Base-by-base conservation (phyloP, 306 rosid species). In the Prunus davidiana region DNA sequence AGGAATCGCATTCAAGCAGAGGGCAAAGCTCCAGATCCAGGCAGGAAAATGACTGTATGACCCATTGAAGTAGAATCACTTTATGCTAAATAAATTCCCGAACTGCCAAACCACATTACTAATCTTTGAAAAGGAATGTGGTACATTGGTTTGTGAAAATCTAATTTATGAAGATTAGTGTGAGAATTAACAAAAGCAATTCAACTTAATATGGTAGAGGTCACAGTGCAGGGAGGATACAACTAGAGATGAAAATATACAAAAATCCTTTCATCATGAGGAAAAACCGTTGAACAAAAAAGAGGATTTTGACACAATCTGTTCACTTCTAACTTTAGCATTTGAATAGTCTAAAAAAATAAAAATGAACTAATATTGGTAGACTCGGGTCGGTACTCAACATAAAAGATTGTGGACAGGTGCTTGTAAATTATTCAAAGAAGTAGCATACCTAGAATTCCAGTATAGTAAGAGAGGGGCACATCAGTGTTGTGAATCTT, bases 381-480 rank as follows among this genome's bases (percentile, higher is more conserved):
- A 34, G 41, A 34, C 41, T 34, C 41, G 2, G 41, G 41, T 5
- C 3, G 3, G 64, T 58, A 58, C 8, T 12, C 64, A 58, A 58
- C 16, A 58, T 58, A 10, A 1, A 24, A 58, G 64, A 47, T 47
- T 47, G 51, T 47, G 13, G 51, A 47, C 51, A 34, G 57, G 9
- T 52, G 3, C 58, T 52, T 19, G 58, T 52, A 34, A 34, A 34
- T 34, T 6, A 34, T 34, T 34, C 41, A 34, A 6, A 34, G 41
- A 47, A 56, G 62, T 0, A 43, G 1, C 27, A 16, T 45, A 80
- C 75, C 80, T 3, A 80, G 84, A 80, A 75, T n/a, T 45, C 84
- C 80, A 2, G 86, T 69, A 74, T 84, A 84, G 78, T 82, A 86
- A 10, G 91, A 89, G 47, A 87, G 88, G 12, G 91, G 91, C 34